Evolutionary conservation across 164 flowering plant species (phyloP).

Genomic region (Euptelea pleiosperma): DNA sequence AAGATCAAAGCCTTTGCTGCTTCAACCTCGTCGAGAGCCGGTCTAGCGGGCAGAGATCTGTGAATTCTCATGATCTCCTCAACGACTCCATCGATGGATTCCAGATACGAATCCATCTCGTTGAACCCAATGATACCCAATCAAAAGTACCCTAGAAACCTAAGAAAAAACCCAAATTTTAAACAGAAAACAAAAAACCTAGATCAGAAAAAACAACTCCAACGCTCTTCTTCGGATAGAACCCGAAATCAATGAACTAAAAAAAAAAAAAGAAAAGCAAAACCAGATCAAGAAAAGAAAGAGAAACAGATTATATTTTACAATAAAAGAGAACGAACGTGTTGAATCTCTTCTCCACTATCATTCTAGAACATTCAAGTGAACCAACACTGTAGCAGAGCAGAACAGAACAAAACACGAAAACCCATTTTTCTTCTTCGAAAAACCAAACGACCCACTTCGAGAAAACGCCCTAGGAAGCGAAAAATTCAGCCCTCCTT

Average conservation of each 20-base stretch:
- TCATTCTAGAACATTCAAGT: conserved; percentile 5
- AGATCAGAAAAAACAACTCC: too few species aligned
- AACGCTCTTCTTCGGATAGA: too few species aligned
- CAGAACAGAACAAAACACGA: not conserved
- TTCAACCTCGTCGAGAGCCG: conserved; percentile 57
- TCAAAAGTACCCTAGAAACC: too few species aligned
- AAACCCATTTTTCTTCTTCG: conserved; percentile 5
- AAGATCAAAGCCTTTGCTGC: conserved; percentile 52
- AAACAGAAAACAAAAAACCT: not conserved
- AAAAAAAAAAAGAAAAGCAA: too few species aligned
- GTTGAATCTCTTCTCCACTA: too few species aligned
- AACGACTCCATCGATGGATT: conserved; percentile 39
- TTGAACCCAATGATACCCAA: too few species aligned
- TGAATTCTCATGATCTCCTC: conserved; percentile 67
- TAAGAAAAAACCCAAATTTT: conserved; percentile 15
- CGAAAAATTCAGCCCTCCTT: too few species aligned
- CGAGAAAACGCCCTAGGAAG: too few species aligned
- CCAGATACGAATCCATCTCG: conserved; percentile 22
- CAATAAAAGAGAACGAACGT: too few species aligned
- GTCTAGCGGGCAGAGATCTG: conserved; percentile 63
- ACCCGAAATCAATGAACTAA: too few species aligned
- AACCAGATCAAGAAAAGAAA: too few species aligned
- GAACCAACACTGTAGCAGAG: not conserved
- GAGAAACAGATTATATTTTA: too few species aligned
- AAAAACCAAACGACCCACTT: conserved; percentile 2